Conservation (phyloP, 2,329 filamentous ascomycete species). For the Emericellopsis atlantica region DNA sequence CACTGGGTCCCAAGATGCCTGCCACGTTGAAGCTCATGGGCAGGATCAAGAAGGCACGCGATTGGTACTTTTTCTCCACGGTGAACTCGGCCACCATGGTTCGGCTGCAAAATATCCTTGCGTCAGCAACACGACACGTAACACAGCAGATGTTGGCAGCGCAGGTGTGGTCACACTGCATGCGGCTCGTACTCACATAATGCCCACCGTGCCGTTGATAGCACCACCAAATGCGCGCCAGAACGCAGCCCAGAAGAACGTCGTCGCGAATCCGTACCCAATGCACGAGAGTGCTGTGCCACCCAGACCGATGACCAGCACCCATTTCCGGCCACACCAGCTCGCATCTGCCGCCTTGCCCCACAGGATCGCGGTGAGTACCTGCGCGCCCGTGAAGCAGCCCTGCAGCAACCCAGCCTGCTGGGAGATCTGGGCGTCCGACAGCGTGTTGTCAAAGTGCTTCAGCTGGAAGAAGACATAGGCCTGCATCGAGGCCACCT, state of each 20-base stretch:
- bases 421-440: slow-evolving; percentile 43
- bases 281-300: slow-evolving; percentile 56
- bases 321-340: slow-evolving; percentile 51
- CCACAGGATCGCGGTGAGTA: slow-evolving; percentile 62
- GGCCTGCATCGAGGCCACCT: slow-evolving; percentile 54
- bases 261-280: slow-evolving; percentile 60
- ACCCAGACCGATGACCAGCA: slow-evolving; percentile 56
- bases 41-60: slow-evolving; percentile 31
- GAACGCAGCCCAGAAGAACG: slow-evolving; percentile 49
- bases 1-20: slow-evolving; percentile 29
- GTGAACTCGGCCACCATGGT: slow-evolving; percentile 37
- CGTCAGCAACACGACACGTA: slow-evolving; percentile 1
- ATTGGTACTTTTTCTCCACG: slow-evolving; percentile 32
- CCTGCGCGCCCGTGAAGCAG: slow-evolving; percentile 62
- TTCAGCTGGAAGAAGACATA: slow-evolving; percentile 69
- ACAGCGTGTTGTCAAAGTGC: slow-evolving; percentile 44
- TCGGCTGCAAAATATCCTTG: slow-evolving; percentile 13
- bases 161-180: background rate
- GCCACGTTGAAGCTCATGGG: slow-evolving; percentile 36
- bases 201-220: slow-evolving; percentile 35
- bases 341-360: slow-evolving; percentile 50
- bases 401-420: slow-evolving; percentile 61
- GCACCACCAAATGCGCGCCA: slow-evolving; percentile 55
- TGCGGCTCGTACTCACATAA: slow-evolving; percentile 23
- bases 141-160: background rate